Conservation (phyloP, 306 rosid genomes). For the Vicia villosa region DNA sequence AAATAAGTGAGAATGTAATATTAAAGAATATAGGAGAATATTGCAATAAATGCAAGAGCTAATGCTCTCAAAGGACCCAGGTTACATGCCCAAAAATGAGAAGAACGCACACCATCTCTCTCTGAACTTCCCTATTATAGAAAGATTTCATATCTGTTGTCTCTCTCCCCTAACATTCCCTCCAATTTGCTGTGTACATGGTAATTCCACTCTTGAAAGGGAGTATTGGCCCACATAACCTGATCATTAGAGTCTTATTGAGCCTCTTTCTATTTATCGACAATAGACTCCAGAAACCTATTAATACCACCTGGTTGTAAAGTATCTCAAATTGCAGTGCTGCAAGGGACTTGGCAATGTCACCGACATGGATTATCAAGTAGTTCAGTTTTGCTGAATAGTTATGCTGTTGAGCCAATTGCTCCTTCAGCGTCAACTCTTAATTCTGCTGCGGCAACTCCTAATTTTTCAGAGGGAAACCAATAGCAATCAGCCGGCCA, state of each 20-base stretch:
- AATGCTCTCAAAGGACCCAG: background rate
- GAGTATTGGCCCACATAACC: background rate
- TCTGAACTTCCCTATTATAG: background rate
- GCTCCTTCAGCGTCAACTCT: background rate
- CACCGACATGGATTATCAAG: background rate
- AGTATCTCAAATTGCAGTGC: background rate
- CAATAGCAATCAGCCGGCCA: background rate
- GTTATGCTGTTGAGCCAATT: background rate
- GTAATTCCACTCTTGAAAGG: background rate
- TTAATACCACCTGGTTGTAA: background rate
- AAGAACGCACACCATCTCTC: background rate
- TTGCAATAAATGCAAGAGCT: background rate
- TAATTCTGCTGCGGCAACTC: background rate
- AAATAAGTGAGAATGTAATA: background rate
- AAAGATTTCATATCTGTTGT: background rate
- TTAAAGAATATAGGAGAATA: background rate
- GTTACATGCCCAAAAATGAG: background rate
- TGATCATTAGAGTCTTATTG: background rate
- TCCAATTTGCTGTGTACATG: background rate
- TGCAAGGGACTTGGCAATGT: background rate
- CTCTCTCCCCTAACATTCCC: background rate
- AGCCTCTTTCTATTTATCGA: background rate
- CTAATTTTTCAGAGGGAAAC: background rate
- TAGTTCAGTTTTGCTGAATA: background rate
- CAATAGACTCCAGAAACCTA: background rate